Evolutionary conservation across 2,329 filamentous ascomycete genomes (phyloP).

Genomic region (Didymella pinodella): DNA sequence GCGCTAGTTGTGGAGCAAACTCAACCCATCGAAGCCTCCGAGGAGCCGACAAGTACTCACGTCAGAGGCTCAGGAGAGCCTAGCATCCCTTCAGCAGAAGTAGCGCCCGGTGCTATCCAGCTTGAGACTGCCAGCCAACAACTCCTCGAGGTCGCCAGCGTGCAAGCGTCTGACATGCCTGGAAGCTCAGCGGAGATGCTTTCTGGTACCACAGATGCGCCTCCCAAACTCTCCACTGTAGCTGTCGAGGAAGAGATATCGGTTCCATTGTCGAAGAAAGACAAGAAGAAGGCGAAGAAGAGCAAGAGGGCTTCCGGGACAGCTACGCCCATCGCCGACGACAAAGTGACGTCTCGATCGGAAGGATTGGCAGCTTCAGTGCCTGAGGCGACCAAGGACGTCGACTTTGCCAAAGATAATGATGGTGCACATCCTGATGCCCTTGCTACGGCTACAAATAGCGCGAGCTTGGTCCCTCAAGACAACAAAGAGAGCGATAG

Average conservation of each 20-base stretch:
- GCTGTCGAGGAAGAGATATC: conserved; percentile 8
- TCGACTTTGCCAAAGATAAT: conserved; percentile 11
- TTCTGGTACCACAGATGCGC: not conserved
- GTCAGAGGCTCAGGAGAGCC: conserved; percentile 16
- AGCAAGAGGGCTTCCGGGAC: conserved; percentile 32
- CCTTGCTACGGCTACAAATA: not conserved
- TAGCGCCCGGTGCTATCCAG: conserved; percentile 3
- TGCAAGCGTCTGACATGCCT: not conserved
- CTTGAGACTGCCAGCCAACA: conserved; percentile 4
- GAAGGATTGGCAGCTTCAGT: not conserved
- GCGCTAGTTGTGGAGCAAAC: not conserved
- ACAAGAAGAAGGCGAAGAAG: conserved; percentile 45
- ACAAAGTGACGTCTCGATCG: conserved; percentile 1
- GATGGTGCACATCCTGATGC: conserved; percentile 3
- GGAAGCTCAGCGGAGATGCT: not conserved
- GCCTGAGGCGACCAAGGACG: not conserved
- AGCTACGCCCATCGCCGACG: conserved; percentile 24
- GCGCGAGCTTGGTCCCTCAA: not conserved
- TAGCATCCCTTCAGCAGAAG: conserved; percentile 9
- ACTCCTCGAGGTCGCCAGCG: not conserved
- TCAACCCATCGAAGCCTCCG: not conserved
- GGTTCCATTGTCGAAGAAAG: conserved; percentile 32
- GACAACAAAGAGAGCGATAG: not conserved
- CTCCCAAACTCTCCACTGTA: not conserved
- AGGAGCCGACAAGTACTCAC: conserved; percentile 27